A percentile compares a stretch with the other conserved stretches of the same genome.
Evolutionary conservation across 352 stramenopile genomes (phyloP).

Genomic region (Pythium periplocum): DNA sequence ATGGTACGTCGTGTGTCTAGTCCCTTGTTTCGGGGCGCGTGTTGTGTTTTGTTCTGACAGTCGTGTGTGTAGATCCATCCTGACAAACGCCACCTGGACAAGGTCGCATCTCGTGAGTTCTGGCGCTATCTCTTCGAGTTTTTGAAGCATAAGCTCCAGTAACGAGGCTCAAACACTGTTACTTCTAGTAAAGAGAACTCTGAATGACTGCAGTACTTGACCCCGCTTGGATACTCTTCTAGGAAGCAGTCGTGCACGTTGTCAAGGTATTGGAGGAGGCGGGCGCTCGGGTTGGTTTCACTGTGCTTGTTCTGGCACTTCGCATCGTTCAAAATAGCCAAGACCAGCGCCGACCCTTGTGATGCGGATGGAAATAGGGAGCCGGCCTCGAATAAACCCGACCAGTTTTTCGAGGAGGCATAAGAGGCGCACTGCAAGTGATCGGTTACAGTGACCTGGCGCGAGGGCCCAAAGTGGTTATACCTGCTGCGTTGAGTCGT

Average conservation of each 20-base stretch:
- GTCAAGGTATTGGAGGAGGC: too few species aligned
- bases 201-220: not conserved
- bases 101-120: slow-evolving; percentile 86
- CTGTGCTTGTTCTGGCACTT: too few species aligned
- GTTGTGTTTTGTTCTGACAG: too few species aligned
- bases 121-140: slow-evolving; percentile 89
- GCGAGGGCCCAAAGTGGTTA: not conserved
- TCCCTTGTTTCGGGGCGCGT: too few species aligned
- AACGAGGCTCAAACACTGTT: slow-evolving; percentile 13
- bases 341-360: too few species aligned
- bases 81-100: slow-evolving; percentile 89
- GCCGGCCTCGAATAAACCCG: too few species aligned
- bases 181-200: not conserved
- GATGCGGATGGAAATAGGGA: too few species aligned
- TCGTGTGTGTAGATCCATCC: slow-evolving; percentile 61
- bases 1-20: slow-evolving; percentile 39
- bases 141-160: slow-evolving; percentile 79
- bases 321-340: too few species aligned
- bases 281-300: too few species aligned
- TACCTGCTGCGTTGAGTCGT: not conserved
- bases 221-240: too few species aligned
- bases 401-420: too few species aligned
- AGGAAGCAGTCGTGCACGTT: too few species aligned
- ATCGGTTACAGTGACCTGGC: not conserved
- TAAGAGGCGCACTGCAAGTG: not conserved